A percentile compares a stretch with the other conserved stretches of the same genome.
phyloP scores from a whole-genome alignment of 2,329 filamentous ascomycete species.

The Diaporthe ampelina region DNA sequence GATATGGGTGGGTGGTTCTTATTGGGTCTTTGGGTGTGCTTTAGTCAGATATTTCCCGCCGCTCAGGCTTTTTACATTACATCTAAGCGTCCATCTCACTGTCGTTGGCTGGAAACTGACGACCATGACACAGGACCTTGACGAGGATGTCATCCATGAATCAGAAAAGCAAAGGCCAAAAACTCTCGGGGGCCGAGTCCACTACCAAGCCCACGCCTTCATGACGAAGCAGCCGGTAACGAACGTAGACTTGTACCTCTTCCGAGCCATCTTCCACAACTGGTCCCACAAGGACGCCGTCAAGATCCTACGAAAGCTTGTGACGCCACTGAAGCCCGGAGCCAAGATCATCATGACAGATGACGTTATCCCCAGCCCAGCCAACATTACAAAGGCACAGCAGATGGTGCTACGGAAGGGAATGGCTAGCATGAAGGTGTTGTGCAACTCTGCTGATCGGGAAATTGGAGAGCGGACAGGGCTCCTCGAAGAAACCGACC shows the following conservation, averaged over 20 bases:
- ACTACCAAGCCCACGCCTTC: slow-evolving; percentile 37
- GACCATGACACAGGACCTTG: too few species aligned
- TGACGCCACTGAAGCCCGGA: slow-evolving; percentile 49
- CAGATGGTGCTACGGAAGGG: neutral
- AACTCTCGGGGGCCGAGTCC: slow-evolving; percentile 39
- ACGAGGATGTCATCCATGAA: slow-evolving; percentile 25
- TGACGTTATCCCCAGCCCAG: too few species aligned
- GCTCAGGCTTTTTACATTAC: too few species aligned
- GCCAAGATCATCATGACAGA: slow-evolving; percentile 40
- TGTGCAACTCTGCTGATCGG: too few species aligned
- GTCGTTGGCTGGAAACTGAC: too few species aligned
- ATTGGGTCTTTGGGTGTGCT: too few species aligned
- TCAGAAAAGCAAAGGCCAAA: slow-evolving; percentile 45
- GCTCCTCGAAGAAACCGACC: slow-evolving; percentile 14
- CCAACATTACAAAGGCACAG: too few species aligned
- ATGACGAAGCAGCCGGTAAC: slow-evolving; percentile 47
- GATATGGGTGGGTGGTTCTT: too few species aligned
- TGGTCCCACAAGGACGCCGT: slow-evolving; percentile 52
- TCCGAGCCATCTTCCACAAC: slow-evolving; percentile 52
- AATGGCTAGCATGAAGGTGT: slow-evolving; percentile 4
- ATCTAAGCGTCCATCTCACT: too few species aligned
- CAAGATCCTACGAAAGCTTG: slow-evolving; percentile 49
- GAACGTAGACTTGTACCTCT: slow-evolving; percentile 48
- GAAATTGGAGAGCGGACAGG: slow-evolving; percentile 12
- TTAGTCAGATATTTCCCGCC: too few species aligned